Evolutionary conservation across 805 yeast species (phyloP).

Genomic region (Sungouiozyma ichnusensis): DNA sequence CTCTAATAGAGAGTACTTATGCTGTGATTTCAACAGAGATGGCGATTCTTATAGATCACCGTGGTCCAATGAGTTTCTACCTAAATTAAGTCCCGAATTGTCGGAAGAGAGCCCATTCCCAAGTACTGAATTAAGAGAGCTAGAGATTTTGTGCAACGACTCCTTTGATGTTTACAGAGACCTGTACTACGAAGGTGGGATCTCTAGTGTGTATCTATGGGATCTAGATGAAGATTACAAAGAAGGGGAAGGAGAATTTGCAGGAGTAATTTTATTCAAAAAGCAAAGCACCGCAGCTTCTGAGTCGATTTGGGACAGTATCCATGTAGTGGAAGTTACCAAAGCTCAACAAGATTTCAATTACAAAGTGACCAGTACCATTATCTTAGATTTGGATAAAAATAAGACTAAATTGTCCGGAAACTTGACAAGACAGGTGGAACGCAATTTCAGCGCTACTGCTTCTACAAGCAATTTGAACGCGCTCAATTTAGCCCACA

Average conservation of each 20-base stretch:
- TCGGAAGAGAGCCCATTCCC: constrained; percentile 70
- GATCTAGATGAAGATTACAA: constrained; percentile 48
- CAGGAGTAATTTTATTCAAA: constrained; percentile 83
- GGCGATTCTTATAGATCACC: constrained; percentile 90
- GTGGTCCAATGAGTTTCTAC: constrained; percentile 63
- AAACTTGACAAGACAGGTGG: constrained; percentile 74
- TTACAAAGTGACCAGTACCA: constrained; percentile 78
- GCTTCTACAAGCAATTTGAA: constrained; percentile 15
- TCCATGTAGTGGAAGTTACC: constrained; percentile 78
- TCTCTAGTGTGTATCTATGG: constrained; percentile 86
- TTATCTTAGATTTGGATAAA: constrained; percentile 57
- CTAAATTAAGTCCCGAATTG: constrained; percentile 34
- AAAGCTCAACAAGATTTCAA: constrained; percentile 32
- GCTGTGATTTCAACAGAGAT: constrained; percentile 93
- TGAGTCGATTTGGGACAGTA: constrained; percentile 75
- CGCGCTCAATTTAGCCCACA: constrained; percentile 47
- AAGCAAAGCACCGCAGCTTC: constrained; percentile 32
- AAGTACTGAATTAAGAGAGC: constrained; percentile 48
- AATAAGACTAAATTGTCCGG: constrained; percentile 55
- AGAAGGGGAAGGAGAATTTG: constrained; percentile 37
- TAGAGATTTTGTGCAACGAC: constrained; percentile 77
- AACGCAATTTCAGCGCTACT: constrained; percentile 34
- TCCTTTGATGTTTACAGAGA: constrained; percentile 90
- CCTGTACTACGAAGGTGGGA: constrained; percentile 89
- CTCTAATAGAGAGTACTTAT: constrained; percentile 47